These are phyloP conservation scores for Dactylonectria estremocensis DNA, from an alignment of 2,329 filamentous ascomycete genomes.

Conservation along the genomic window DNA sequence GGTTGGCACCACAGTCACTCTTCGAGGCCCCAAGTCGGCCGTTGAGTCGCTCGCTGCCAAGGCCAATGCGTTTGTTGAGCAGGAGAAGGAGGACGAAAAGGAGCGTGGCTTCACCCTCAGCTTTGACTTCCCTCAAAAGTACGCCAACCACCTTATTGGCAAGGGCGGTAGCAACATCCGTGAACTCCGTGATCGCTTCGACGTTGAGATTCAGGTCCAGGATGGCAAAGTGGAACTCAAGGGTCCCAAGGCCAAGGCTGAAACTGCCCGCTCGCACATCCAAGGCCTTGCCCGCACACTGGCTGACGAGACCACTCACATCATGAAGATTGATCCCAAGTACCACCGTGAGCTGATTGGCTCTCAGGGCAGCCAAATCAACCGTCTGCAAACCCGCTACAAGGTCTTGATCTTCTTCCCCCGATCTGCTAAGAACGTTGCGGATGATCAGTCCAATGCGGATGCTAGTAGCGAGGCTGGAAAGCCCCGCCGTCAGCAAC, in stretches of 20 bases:
- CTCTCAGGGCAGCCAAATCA: constrained; percentile 88
- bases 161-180: constrained; percentile 78
- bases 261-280: constrained; percentile 88
- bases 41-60: constrained; percentile 82
- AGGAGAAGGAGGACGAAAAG: constrained; percentile 93
- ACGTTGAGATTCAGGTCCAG: constrained; percentile 87
- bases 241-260: constrained; percentile 94
- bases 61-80: constrained; percentile 83
- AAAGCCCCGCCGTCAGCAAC: constrained; percentile 79
- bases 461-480: constrained; percentile 80
- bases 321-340: constrained; percentile 91
- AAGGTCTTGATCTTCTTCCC: constrained; percentile 97
- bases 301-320: constrained; percentile 91
- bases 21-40: constrained; percentile 82
- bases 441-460: constrained; percentile 79
- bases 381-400: constrained; percentile 92
- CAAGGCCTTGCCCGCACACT: constrained; percentile 83
- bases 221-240: constrained; percentile 96
- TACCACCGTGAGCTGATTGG: constrained; percentile 97
- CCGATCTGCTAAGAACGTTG: constrained; percentile 69
- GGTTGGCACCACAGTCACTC: constrained; percentile 73
- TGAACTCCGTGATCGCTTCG: constrained; percentile 76
- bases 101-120: constrained; percentile 89
- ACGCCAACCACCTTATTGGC: constrained; percentile 86
- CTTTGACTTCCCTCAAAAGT: constrained; percentile 97